A percentile compares a stretch with the other conserved stretches of the same genome.
Evolutionary conservation across 2,329 filamentous ascomycete species (phyloP).

Genomic region (Didymella sp.): DNA sequence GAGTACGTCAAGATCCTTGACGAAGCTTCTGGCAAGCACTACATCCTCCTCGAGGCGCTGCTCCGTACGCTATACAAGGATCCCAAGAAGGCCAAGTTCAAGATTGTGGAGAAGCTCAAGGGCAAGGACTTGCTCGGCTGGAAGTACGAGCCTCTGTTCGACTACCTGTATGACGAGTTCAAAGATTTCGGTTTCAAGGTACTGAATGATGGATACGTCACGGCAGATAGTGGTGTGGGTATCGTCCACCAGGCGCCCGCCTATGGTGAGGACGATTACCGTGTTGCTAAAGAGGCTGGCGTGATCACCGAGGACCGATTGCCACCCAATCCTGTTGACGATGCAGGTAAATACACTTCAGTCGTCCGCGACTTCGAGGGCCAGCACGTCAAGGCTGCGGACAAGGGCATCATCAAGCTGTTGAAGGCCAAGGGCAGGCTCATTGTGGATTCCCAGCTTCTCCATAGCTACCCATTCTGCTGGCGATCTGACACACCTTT

Average conservation of each 20-base stretch:
- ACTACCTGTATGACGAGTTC: slow-evolving; percentile 89
- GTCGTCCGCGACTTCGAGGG: slow-evolving; percentile 83
- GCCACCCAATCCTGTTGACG: slow-evolving; percentile 92
- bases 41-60: slow-evolving; percentile 82
- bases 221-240: slow-evolving; percentile 87
- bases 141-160: slow-evolving; percentile 87
- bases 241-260: slow-evolving; percentile 94
- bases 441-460: slow-evolving; percentile 84
- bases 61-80: slow-evolving; percentile 89
- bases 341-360: slow-evolving; percentile 78
- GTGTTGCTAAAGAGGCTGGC: slow-evolving; percentile 76
- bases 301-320: slow-evolving; percentile 77
- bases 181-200: slow-evolving; percentile 84
- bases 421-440: slow-evolving; percentile 78
- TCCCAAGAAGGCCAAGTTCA: slow-evolving; percentile 92
- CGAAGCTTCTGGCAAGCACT: slow-evolving; percentile 80
- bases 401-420: slow-evolving; percentile 91
- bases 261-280: slow-evolving; percentile 96
- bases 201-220: slow-evolving; percentile 84
- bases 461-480: slow-evolving; percentile 92
- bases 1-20: slow-evolving; percentile 89
- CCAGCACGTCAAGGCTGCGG: slow-evolving; percentile 88
- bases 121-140: slow-evolving; percentile 86
- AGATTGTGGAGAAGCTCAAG: slow-evolving; percentile 78
- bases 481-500: slow-evolving; percentile 93